Evolutionary conservation across 345 rosid species (phyloP), one percentile per base, ranked within the genome.

Genomic region (Rhodamnia argentea): DNA sequence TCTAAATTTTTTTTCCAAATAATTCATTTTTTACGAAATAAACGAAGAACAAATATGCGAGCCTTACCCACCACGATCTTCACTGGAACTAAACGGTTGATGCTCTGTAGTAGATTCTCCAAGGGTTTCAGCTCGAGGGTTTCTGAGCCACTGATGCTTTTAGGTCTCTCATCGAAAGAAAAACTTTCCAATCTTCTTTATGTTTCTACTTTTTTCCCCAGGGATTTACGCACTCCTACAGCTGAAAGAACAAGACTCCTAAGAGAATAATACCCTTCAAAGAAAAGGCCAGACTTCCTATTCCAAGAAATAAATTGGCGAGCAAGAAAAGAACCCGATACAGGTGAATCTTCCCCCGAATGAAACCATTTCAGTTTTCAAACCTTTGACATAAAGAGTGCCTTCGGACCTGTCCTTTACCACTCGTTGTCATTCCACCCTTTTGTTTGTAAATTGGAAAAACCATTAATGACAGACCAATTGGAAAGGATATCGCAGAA

Each of bases 61-160:
- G 76, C 81, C 88, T 50, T 83, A 51, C 47, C 86, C 29, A 78
- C 82, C 89, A 87, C 54, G 86, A 86, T 83, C 81, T 29, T 29
- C 75, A 29, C 75, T 29, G 75, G 75, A 15, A 29, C 75, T 29
- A 18, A 32, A 64, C 24, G 4, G 44, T 32, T 16, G 23, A 32
- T 16, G 24, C 78, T 64, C 44, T 64, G 78, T 9, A 10, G 44
- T 16, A 9, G 78, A 32, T 85, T 86, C 90, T 64, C 83, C 90
- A 70, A 91, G 92, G 94, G 91, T 91, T 91, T 90, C 83, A 70
- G 76, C 90, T 90, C 87, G 88, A 59, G 91, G 90, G 89, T 83
- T 83, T 81, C 76, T 90, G 87, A 54, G 88, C n/a, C n/a, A n/a
- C n/a, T n/a, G n/a, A n/a, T n/a, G n/a, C 42, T 52, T 22, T 55